These are phyloP conservation scores for Apostasia shenzhenica DNA, from an alignment of 106 monocot genomes.

Conservation along the genomic window DNA sequence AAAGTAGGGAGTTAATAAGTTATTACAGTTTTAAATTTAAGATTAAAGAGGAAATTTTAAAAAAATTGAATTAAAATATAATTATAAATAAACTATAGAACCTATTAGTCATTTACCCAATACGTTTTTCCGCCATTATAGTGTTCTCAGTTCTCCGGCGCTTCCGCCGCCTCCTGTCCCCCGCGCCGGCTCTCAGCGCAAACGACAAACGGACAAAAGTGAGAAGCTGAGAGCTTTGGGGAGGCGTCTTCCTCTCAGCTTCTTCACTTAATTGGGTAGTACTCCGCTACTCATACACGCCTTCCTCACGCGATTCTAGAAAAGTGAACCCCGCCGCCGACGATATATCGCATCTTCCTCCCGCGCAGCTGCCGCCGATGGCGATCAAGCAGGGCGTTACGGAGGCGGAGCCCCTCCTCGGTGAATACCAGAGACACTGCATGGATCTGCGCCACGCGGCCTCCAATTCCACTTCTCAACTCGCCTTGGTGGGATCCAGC, in stretches of 20 bases:
- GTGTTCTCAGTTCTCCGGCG: too few relatives aligned
- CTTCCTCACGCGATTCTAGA: neutral
- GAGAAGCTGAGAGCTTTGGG: neutral
- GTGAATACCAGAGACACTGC: neutral
- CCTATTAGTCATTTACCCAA: too few relatives aligned
- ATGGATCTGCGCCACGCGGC: too few relatives aligned
- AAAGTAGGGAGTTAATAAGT: too few relatives aligned
- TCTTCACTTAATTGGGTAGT: neutral
- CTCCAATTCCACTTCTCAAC: neutral
- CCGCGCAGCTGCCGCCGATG: neutral
- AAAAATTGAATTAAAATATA: too few relatives aligned
- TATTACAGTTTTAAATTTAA: too few relatives aligned
- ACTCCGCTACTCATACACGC: neutral
- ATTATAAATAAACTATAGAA: too few relatives aligned
- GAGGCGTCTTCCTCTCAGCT: conserved; percentile 6
- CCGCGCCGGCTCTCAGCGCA: neutral
- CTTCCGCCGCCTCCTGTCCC: too few relatives aligned
- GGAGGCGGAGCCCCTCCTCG: neutral
- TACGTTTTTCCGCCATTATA: neutral
- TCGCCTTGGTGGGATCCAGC: conserved; percentile 3
- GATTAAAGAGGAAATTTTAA: too few relatives aligned
- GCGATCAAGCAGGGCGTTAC: neutral
- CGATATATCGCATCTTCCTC: too few relatives aligned
- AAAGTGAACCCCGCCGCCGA: neutral
- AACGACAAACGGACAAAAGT: conserved; percentile 9